These are phyloP conservation scores for Westerdykella aurantiaca DNA, from an alignment of 2,329 filamentous ascomycete genomes.

Conservation along the genomic window DNA sequence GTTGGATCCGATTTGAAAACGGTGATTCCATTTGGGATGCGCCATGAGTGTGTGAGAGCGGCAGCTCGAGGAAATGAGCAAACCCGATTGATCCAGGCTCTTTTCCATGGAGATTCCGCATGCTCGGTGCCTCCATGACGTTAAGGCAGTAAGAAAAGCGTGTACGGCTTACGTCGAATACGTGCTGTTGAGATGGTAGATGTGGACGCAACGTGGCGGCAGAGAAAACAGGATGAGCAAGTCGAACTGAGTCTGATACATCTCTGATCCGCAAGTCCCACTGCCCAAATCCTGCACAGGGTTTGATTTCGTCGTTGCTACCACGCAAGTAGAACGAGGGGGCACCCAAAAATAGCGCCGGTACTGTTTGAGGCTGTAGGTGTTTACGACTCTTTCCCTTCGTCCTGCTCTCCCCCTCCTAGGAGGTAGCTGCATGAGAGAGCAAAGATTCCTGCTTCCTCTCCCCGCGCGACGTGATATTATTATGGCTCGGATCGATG, in stretches of 20 bases:
- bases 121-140: conserved; percentile 57
- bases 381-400: no score
- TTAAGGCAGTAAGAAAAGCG: no score
- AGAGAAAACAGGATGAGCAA: conserved; percentile 34
- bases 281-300: no score
- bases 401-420: no score
- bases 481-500: no score
- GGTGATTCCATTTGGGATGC: conserved; percentile 50
- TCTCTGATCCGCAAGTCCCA: conserved; percentile 51
- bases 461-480: no score
- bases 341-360: no score
- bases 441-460: no score
- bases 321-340: no score
- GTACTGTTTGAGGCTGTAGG: no score
- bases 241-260: conserved; percentile 48
- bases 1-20: conserved; percentile 41
- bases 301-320: no score
- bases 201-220: conserved; percentile 27
- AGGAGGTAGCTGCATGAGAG: no score
- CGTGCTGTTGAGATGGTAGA: conserved; percentile 15
- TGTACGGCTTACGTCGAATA: conserved; percentile 23
- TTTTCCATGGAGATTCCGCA: conserved; percentile 66
- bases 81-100: conserved; percentile 68
- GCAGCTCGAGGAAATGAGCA: conserved; percentile 60
- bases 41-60: conserved; percentile 56